Evolutionary conservation across 495 filamentous ascomycete species (phyloP).

Genomic region (Glonium stellatum): DNA sequence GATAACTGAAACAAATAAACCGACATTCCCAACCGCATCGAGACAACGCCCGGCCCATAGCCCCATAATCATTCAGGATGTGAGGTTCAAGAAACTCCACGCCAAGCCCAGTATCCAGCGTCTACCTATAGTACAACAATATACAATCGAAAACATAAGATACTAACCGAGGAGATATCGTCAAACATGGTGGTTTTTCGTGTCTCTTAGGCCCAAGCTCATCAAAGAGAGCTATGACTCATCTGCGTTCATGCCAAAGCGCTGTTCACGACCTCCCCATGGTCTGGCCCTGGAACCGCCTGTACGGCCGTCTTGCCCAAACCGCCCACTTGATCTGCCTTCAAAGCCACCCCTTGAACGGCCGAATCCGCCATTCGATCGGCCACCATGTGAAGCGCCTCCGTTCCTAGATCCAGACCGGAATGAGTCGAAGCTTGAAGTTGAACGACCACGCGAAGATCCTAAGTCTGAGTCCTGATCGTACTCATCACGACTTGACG

Average conservation of each 20-base stretch:
- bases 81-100: not conserved
- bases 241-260: not conserved
- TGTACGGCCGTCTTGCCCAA: not conserved
- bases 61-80: not conserved
- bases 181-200: not conserved
- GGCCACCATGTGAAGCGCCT: not conserved
- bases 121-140: not conserved
- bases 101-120: not conserved
- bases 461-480: not conserved
- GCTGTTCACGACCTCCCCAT: not conserved
- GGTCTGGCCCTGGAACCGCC: not conserved
- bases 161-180: not conserved
- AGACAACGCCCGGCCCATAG: not conserved
- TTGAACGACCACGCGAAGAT: not conserved
- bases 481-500: not conserved
- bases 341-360: not conserved
- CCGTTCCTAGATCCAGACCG: too few species aligned
- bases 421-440: too few species aligned
- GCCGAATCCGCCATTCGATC: not conserved
- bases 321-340: not conserved
- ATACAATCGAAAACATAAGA: not conserved
- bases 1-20: constrained; percentile 1
- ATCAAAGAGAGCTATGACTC: not conserved
- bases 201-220: too few species aligned
- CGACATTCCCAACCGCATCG: not conserved